Conservation (phyloP, 306 rosid genomes). For the Fragaria iinumae region DNA sequence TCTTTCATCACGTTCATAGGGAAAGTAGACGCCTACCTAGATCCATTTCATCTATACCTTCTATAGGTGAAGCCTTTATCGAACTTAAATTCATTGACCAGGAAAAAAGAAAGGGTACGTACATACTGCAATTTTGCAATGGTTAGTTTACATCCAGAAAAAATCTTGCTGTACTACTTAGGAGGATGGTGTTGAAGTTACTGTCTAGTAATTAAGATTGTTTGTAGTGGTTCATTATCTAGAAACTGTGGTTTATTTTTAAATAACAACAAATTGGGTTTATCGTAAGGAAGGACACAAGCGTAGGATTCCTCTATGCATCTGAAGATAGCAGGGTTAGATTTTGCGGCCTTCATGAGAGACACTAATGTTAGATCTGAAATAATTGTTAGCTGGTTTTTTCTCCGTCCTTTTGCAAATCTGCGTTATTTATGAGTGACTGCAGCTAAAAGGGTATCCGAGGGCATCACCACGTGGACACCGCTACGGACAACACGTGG, state of each 20-base stretch:
- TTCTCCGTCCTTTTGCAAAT: no score
- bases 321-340: background rate
- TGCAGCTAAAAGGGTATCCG: conserved; percentile 37
- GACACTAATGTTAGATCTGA: background rate
- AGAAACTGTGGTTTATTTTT: no score
- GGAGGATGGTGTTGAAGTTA: no score
- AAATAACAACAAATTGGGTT: no score
- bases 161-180: no score
- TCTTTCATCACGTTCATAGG: background rate
- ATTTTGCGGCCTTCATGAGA: background rate
- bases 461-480: conserved; percentile 54
- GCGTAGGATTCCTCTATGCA: background rate
- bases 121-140: background rate
- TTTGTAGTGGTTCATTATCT: no score
- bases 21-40: no score
- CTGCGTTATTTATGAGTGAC: background rate
- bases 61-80: background rate
- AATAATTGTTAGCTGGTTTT: background rate
- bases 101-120: no score
- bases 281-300: no score
- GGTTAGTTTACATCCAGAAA: no score
- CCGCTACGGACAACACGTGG: background rate
- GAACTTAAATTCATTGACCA: background rate
- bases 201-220: no score
- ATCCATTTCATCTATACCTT: no score